Base-by-base conservation (phyloP, 768 basidiomycete species). In the Tricholoma bakamatsutake region DNA sequence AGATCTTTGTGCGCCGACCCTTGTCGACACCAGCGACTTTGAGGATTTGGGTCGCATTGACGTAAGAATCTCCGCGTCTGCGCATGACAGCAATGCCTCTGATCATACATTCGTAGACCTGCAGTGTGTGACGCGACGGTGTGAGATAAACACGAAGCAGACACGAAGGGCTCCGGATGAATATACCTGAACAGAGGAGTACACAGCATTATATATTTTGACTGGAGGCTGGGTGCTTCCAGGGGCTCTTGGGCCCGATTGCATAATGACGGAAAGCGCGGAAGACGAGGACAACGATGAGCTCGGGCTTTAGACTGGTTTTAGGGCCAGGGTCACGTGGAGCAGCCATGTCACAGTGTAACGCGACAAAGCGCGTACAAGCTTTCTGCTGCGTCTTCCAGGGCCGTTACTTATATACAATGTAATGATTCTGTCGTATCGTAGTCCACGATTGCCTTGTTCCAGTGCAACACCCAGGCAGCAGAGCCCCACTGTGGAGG, bases 11-110 rank as follows among this genome's bases (percentile, higher is more conserved):
- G 39, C 97, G 81, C 43, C 88, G 83, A 1, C 94, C 94, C 72
- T 99, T 99, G 76, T 96, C 93, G 58, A 98, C 90, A 40, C 97
- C 97, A 5, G 96, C 95, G 37, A 99, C 96, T 73, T 99, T 99
- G 62, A 99, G 84, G 59, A 99, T 98, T 71, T 99, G 97, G 2
- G 97, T 98, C 63, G 97, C 97, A 77, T 99, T 99, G 61, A 99
- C 90, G 69, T 82, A 98, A 64, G 92, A 93, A 72, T 98, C 97
- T 52, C 84, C 84, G 64, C 94, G 85, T 67, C 97, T 79, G 52
- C 96, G 85, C 97, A 99, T 99, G 62, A 99, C 96, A 1, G 96
- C 96, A 67, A 98, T 98, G 37, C 95, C 95, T 65, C 96, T 82
- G 61, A 97, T 88, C 93, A 98, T 97, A 66, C 93, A 96, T 73